Base-by-base conservation (phyloP, 2,329 filamentous ascomycete genomes). In the Falciphora oryzae region DNA sequence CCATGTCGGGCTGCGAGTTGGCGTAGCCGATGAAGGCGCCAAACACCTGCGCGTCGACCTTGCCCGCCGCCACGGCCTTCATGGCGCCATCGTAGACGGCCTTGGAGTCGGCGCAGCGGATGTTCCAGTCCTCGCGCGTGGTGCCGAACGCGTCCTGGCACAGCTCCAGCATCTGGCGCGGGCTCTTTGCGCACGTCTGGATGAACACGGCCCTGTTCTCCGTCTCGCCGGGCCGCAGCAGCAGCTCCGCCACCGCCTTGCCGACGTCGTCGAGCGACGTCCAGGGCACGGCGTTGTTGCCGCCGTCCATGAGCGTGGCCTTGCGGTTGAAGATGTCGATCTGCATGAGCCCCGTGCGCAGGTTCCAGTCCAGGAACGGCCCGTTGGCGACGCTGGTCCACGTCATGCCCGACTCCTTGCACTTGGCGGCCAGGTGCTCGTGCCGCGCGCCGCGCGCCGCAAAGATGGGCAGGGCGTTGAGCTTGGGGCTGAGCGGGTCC, bases 331-430 rank as follows among this genome's bases (percentile, higher is more conserved):
- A 63, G 18, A 71, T 3, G 64, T 73, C 67, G 61, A 73, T 64
- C 44, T 66, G 66, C 53, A 72, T 61, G 65, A 71, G 70, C 16
- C 67, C 65, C 6, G 56, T 62, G 16, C 64, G 62, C 38, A 74
- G 65, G 62, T 65, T 65, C 71, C 69, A 72, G 65, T 74, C 72
- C 28, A 74, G 66, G 62, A 74, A 73, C 1, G 70, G 50, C 1
- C 70, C 70, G 59, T 66, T 72, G 44, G 66, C 31, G 31, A 74
- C 64, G 61, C 66, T 64, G n/a, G 71, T 72, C 65, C 68, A 74
- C 16, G 70, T 70, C 65, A 72, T 63, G 29, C 38, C 62, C 18
- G 59, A 62, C 31, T 64, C 64, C 44, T 61, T 25, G 60, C 62
- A 44, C 28, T 16, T n/a, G 29, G 64, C 64, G 35, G 65, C 58